Evolutionary conservation across 805 yeast genomes (phyloP).

Genomic region (Candida arabinofermentans): DNA sequence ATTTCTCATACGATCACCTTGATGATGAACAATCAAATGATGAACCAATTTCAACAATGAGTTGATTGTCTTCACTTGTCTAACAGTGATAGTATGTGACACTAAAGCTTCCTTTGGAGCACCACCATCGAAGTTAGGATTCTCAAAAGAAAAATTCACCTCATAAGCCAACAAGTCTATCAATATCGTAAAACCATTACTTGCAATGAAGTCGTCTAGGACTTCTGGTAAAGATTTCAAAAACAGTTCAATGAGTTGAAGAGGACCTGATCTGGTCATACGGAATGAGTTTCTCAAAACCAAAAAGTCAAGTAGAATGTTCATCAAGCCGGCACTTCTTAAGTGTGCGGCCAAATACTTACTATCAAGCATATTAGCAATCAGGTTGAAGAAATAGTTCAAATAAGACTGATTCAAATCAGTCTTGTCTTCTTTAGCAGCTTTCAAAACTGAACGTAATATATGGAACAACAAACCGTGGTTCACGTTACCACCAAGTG

Average conservation of each 20-base stretch:
- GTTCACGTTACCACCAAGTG: constrained; percentile 79
- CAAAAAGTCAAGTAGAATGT: constrained; percentile 60
- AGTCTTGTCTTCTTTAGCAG: constrained; percentile 33
- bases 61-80: constrained; percentile 57
- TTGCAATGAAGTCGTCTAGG: constrained; percentile 58
- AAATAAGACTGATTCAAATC: constrained; percentile 24
- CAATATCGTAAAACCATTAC: constrained; percentile 61
- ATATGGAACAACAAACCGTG: constrained; percentile 80
- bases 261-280: constrained; percentile 59
- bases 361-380: constrained; percentile 58
- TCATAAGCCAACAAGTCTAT: constrained; percentile 61
- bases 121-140: constrained; percentile 53
- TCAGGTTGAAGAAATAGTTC: constrained; percentile 50
- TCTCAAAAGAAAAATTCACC: constrained; percentile 55
- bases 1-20: constrained; percentile 81
- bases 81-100: constrained; percentile 49
- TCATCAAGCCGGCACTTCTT: constrained; percentile 72
- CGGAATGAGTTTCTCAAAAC: constrained; percentile 46
- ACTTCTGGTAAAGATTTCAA: constrained; percentile 43
- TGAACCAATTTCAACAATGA: constrained; percentile 60
- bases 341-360: constrained; percentile 53
- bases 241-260: constrained; percentile 50
- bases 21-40: constrained; percentile 63
- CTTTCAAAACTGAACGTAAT: constrained; percentile 56
- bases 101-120: constrained; percentile 50